A percentile compares a stretch with the other conserved stretches of the same genome.
Conservation (phyloP, 352 stramenopile genomes). For the Poterioochromonas sp. region DNA sequence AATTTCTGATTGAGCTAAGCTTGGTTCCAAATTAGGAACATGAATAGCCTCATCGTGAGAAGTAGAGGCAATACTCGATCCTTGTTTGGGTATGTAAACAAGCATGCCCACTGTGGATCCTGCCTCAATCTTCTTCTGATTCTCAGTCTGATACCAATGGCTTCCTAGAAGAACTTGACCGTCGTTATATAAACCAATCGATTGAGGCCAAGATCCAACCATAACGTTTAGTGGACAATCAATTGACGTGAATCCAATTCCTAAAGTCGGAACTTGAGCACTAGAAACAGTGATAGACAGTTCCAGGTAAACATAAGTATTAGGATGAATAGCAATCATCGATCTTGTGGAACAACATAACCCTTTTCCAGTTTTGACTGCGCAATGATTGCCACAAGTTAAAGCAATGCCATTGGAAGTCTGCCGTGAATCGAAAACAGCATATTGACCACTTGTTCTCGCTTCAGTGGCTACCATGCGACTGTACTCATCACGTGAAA, state of each 20-base stretch:
- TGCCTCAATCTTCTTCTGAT: not conserved
- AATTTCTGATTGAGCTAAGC: not conserved
- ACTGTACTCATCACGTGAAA: slow-evolving; percentile 20
- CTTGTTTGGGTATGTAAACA: not conserved
- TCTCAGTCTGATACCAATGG: not conserved
- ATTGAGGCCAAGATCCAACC: slow-evolving; percentile 10
- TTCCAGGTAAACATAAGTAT: slow-evolving; percentile 23
- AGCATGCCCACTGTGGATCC: slow-evolving; percentile 13
- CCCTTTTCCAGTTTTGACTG: not conserved
- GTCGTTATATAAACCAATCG: slow-evolving; percentile 4
- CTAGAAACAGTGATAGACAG: slow-evolving; percentile 7
- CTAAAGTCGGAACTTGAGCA: not conserved
- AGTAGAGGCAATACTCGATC: not conserved
- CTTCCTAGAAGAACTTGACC: slow-evolving; percentile 5
- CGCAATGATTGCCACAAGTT: slow-evolving; percentile 25
- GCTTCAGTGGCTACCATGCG: not conserved
- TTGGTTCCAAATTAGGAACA: not conserved
- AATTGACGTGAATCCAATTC: not conserved
- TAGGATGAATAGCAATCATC: not conserved
- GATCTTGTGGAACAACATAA: not conserved
- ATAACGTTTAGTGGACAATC: slow-evolving; percentile 23
- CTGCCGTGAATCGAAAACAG: slow-evolving; percentile 2
- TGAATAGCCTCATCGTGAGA: not conserved
- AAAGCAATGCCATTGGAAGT: not conserved
- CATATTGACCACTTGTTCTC: not conserved